Conservation (phyloP, 2,329 filamentous ascomycete species). For the Helotiales sp. region DNA sequence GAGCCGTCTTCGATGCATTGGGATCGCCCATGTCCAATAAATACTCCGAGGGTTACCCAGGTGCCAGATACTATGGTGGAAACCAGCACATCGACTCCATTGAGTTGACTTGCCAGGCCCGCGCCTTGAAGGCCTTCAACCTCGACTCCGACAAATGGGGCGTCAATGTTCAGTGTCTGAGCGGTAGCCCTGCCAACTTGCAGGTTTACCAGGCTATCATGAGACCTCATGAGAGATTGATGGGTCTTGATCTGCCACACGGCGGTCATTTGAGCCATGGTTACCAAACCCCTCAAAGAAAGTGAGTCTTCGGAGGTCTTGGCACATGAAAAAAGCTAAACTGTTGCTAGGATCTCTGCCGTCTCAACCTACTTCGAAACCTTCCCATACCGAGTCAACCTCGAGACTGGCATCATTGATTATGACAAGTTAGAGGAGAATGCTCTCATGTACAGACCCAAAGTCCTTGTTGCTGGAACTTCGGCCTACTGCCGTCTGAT, state of each 20-base stretch:
- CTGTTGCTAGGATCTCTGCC: constrained; percentile 69
- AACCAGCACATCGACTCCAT: constrained; percentile 99
- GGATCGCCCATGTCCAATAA: constrained; percentile 97
- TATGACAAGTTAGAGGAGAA: constrained; percentile 92
- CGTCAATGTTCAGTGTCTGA: constrained; percentile 95
- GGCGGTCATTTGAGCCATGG: constrained; percentile 96
- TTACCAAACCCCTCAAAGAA: constrained; percentile 93
- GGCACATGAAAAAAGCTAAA: constrained; percentile 16
- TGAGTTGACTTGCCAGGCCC: constrained; percentile 90
- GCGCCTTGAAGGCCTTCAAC: constrained; percentile 89
- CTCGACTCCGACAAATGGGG: constrained; percentile 89
- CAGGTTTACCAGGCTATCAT: constrained; percentile 98
- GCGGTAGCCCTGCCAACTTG: constrained; percentile 92
- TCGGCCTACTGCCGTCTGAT: constrained; percentile 98
- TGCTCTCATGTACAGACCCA: constrained; percentile 89
- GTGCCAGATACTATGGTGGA: constrained; percentile 97
- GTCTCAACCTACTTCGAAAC: constrained; percentile 99
- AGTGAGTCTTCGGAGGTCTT: constrained; percentile 51
- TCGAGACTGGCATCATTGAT: constrained; percentile 93
- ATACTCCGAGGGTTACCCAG: constrained; percentile 98
- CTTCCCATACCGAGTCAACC: constrained; percentile 89
- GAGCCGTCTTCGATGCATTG: constrained; percentile 95
- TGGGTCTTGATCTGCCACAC: constrained; percentile 96
- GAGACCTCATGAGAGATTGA: constrained; percentile 90
- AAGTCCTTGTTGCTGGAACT: constrained; percentile 93